These are phyloP conservation scores for Oenanthe sinensis DNA, from an alignment of 129 eudicot genomes.

Conservation along the genomic window DNA sequence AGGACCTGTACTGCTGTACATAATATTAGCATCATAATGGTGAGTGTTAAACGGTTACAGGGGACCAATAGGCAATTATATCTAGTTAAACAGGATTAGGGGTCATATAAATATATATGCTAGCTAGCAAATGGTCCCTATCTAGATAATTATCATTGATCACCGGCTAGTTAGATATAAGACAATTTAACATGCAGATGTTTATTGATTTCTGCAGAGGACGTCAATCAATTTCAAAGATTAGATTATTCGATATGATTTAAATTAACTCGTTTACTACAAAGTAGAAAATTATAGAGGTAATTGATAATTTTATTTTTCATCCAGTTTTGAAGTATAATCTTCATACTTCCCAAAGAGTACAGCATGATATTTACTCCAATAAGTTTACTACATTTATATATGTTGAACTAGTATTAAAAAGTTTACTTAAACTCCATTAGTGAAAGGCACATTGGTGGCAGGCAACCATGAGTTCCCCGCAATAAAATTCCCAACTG, in stretches of 20 bases:
- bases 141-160: background rate
- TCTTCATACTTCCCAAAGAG: too few relatives aligned
- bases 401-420: background rate
- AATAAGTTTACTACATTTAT: background rate
- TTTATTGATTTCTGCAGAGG: background rate
- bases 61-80: background rate
- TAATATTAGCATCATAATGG: too few relatives aligned
- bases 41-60: too few relatives aligned
- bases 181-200: background rate
- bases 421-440: background rate
- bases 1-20: too few relatives aligned
- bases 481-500: slow-evolving; percentile 5
- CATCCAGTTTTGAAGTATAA: too few relatives aligned
- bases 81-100: background rate
- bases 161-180: background rate
- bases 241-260: background rate
- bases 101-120: background rate
- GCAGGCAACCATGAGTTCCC: background rate
- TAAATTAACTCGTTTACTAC: too few relatives aligned
- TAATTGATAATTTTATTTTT: too few relatives aligned
- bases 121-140: background rate
- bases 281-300: background rate
- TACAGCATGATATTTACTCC: background rate
- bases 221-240: background rate
- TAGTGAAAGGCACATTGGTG: background rate